Evolutionary conservation across 352 stramenopile species (phyloP).

Genomic region (Phytophthora aleatoria): DNA sequence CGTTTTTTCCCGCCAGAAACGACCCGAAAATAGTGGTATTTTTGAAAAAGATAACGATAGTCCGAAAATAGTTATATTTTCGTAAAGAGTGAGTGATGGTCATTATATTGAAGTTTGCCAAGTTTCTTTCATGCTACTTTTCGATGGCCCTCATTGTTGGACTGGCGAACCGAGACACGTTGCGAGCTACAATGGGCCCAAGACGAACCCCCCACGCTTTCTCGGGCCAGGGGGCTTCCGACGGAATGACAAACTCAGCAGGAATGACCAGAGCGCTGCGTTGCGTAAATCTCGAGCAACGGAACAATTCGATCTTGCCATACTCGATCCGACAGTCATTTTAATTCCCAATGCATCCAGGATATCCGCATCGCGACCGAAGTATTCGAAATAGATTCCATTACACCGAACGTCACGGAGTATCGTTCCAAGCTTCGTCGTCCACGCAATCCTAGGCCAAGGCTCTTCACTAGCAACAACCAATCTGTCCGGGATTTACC

Average conservation of each 20-base stretch:
- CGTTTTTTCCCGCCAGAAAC: conserved; percentile 18
- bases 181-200: not conserved
- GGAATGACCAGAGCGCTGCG: not conserved
- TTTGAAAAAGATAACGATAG: not conserved
- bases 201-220: not conserved
- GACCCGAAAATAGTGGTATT: not conserved
- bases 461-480: too few species aligned
- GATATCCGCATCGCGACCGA: not conserved
- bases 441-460: not conserved
- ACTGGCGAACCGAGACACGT: not conserved
- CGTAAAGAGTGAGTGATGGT: conserved; percentile 15
- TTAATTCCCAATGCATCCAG: not conserved
- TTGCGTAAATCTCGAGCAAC: not conserved
- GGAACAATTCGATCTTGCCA: conserved; percentile 1
- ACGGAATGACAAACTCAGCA: conserved; percentile 1
- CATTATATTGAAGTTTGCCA: conserved; percentile 16
- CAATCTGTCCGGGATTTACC: too few species aligned
- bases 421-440: not conserved
- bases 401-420: not conserved
- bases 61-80: not conserved
- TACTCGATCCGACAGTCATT: not conserved
- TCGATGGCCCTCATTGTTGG: too few species aligned
- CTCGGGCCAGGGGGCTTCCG: not conserved
- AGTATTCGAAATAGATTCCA: conserved; percentile 1
- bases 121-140: too few species aligned